Conservation (phyloP, 2,329 filamentous ascomycete species). For the Cladosporium sp. region DNA sequence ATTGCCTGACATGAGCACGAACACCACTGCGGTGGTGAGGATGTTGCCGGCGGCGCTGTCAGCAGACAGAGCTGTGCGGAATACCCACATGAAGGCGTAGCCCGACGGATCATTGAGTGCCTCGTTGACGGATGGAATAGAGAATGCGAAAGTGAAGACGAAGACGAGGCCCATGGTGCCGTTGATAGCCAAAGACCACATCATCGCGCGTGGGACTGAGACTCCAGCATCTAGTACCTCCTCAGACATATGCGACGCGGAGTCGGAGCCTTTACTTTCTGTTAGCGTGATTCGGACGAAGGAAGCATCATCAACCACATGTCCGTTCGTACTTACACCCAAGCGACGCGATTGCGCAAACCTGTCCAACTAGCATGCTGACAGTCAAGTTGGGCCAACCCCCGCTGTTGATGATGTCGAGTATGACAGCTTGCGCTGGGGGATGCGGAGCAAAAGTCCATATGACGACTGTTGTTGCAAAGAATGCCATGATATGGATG, state of each 20-base stretch:
- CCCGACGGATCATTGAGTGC: slow-evolving; percentile 32
- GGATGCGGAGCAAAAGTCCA: slow-evolving; percentile 36
- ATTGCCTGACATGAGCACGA: slow-evolving; percentile 36
- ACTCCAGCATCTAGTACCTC: slow-evolving; percentile 41
- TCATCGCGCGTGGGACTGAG: slow-evolving; percentile 46
- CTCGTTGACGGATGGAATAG: slow-evolving; percentile 29
- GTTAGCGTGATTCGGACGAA: neutral
- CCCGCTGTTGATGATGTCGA: slow-evolving; percentile 39
- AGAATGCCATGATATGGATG: slow-evolving; percentile 47
- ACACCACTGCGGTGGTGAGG: slow-evolving; percentile 33
- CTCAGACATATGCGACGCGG: slow-evolving; percentile 40
- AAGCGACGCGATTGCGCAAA: slow-evolving; percentile 1
- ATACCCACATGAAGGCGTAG: slow-evolving; percentile 31
- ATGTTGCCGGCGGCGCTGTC: slow-evolving; percentile 29
- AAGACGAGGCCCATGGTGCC: slow-evolving; percentile 36
- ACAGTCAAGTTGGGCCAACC: slow-evolving; percentile 44
- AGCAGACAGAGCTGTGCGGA: slow-evolving; percentile 2
- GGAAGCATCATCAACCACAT: neutral
- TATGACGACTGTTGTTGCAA: slow-evolving; percentile 44
- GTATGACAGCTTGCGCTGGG: slow-evolving; percentile 35
- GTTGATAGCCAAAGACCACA: slow-evolving; percentile 43
- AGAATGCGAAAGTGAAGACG: slow-evolving; percentile 40
- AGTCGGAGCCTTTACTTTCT: slow-evolving; percentile 36
- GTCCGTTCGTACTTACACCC: neutral
- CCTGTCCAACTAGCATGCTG: slow-evolving; percentile 42